Base-by-base conservation (phyloP, 2,329 filamentous ascomycete genomes). In the Stachybotrys echinatus region DNA sequence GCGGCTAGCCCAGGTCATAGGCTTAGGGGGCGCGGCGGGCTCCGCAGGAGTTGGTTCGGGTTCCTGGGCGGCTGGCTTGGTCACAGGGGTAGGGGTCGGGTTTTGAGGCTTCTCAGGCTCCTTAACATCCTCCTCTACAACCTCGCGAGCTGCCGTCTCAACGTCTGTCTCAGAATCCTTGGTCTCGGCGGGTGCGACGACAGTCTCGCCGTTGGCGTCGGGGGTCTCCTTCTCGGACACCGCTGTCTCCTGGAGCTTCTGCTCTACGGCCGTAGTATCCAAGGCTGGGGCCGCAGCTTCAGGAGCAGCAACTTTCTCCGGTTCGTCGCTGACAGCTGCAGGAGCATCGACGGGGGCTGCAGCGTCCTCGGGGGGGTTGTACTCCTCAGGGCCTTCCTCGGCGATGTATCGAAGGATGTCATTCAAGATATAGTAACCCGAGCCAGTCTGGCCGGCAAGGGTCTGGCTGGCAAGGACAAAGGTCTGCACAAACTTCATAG, bases 341-440 rank as follows among this genome's bases (percentile, higher is more conserved):
- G 58, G 54, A 44, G 63, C 58, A 12, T 56, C 56, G 42, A 60
- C 54, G 34, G 58, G 54, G 20, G 55, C 53, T n/a, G 63, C 56
- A 37, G 66, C 58, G 51, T 72, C 68, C 4, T 58, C 55, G 48
- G 67, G 64, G 44, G 55, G 52, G 23, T 83, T 53, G 44, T 58
- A 72, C 54, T 86, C 84, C 52, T 89, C 89, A 53, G 96, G 91
- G 40, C 80, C 80, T 61, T 92, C 88, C 54, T 94, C 89, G 56
- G 87, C 84, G 58, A 99, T 85, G 72, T 95, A 97, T 61, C 94
- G 83, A 76, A 97, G 90, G 67, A 99, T 96, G 65, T 99, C 94
- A 71, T 99, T 99, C 61, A 99, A 82, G 31, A 99, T 92, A 62
- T 95, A 99, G 77, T 97, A 99, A 56, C 94, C 94, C 50, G 92